Evolutionary conservation across 805 yeast genomes (phyloP).

Genomic region (Zygosaccharomyces siamensis): DNA sequence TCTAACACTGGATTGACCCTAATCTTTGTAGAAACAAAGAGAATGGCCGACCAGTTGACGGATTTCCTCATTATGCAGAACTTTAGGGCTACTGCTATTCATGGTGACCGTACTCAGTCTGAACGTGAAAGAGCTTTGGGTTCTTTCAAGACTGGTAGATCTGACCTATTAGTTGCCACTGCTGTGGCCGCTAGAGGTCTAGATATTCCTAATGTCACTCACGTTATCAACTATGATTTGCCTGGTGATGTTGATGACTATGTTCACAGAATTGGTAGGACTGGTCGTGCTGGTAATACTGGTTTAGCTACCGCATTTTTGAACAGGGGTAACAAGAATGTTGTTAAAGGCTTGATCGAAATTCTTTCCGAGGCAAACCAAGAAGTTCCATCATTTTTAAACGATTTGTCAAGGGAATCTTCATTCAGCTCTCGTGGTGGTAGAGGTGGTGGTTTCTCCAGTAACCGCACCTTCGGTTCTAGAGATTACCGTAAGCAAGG

Average conservation of each 20-base stretch:
- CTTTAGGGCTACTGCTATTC: slow-evolving; percentile 97
- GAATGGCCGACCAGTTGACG: slow-evolving; percentile 95
- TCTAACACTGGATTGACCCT: slow-evolving; percentile 82
- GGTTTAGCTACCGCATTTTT: slow-evolving; percentile 99
- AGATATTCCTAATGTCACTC: slow-evolving; percentile 98
- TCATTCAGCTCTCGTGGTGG: slow-evolving; percentile 38
- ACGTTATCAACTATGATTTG: slow-evolving; percentile 94
- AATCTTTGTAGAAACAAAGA: slow-evolving; percentile 96
- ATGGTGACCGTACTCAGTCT: slow-evolving; percentile 96
- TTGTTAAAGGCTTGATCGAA: slow-evolving; percentile 82
- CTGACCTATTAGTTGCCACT: slow-evolving; percentile 95
- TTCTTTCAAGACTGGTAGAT: slow-evolving; percentile 85
- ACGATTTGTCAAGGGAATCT: slow-evolving; percentile 72
- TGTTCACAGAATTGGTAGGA: slow-evolving; percentile 99
- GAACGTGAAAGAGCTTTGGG: slow-evolving; percentile 98
- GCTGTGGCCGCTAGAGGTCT: slow-evolving; percentile 99
- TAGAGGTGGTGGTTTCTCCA: slow-evolving; percentile 49
- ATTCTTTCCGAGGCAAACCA: slow-evolving; percentile 94
- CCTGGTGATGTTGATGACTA: slow-evolving; percentile 97
- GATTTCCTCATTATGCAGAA: slow-evolving; percentile 85
- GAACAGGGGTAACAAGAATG: slow-evolving; percentile 89
- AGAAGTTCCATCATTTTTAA: slow-evolving; percentile 89
- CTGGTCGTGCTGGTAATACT: slow-evolving; percentile 99
- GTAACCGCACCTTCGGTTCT: slow-evolving; percentile 38
- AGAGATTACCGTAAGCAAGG: slow-evolving; percentile 51